Evolutionary conservation across 208 protist species (phyloP).

Genomic region (Polymyxa betae): DNA sequence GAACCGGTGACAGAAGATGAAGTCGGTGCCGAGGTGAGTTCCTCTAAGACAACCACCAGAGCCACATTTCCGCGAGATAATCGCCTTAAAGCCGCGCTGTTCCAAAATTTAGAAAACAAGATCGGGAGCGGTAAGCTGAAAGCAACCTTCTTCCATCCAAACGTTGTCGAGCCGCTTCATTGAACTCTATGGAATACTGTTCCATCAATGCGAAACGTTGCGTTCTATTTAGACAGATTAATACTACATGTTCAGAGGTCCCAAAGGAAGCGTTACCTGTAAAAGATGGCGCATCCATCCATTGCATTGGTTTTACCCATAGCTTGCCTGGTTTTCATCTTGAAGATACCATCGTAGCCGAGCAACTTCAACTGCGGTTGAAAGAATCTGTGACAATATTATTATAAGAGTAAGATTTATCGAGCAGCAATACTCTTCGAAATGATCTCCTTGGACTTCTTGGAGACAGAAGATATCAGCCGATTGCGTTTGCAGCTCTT

Average conservation of each 20-base stretch:
- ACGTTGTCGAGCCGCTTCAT: conserved; percentile 46
- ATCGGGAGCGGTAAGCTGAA: no score
- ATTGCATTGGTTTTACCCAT: neutral
- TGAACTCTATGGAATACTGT: conserved; percentile 42
- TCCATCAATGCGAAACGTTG: neutral
- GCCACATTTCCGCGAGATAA: conserved; percentile 32
- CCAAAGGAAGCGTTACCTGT: no score
- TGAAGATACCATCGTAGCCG: conserved; percentile 51
- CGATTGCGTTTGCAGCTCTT: neutral
- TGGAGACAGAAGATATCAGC: conserved; percentile 45
- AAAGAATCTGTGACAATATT: no score
- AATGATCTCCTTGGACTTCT: conserved; percentile 46
- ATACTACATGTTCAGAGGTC: no score
- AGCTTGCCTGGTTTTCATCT: conserved; percentile 12
- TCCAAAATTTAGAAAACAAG: no score
- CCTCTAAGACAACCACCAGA: conserved; percentile 26
- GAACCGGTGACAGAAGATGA: neutral
- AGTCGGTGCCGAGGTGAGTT: neutral
- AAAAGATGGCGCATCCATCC: conserved; percentile 54
- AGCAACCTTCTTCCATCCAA: neutral
- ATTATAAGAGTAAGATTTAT: no score
- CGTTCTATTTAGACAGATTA: no score
- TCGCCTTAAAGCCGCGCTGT: neutral
- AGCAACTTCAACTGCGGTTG: conserved; percentile 38
- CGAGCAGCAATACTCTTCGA: no score